Base-by-base conservation (phyloP, 2,329 filamentous ascomycete species). In the Aureobasidium sp. region DNA sequence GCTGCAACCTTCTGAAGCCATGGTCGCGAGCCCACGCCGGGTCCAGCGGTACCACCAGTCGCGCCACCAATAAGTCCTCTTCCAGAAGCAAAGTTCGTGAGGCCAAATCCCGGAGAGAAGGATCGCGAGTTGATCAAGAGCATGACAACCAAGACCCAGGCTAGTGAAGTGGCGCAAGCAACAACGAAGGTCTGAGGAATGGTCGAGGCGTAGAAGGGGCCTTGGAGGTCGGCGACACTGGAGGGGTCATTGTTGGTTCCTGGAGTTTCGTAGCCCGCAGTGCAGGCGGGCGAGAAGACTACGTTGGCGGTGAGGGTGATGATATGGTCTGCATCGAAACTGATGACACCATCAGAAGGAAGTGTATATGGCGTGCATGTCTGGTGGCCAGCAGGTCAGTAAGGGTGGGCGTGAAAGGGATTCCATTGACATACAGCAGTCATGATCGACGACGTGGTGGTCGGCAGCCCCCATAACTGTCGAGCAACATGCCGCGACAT, bases 101-200 rank as follows among this genome's bases (percentile, higher is more conserved):
- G 80, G 5, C 81, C 77, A 26, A 91, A 90, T 60, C 91, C 91
- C 63, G 95, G 86, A 65, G 96, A 87, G 73, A 94, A 96, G 3
- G 94, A 96, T 57, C 93, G 86, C n/a, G 93, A 93, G 0, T 92
- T 96, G 69, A 97, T 92, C 71, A 96, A 85, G 41, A 97, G 85
- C 83, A 97, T 95, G 66, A 96, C 90, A 68, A 97, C 88, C 51
- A 97, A 84, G 72, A 95, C 88, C 76, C 95, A 97, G 53, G 92
- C 88, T 55, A 96, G 87, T 61, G 96, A 88, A 0, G 92, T 97
- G 20, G 91, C 91, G 17, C 92, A 90, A 62, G 92, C 92, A 60
- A 97, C 88, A 50, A 92, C 92, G 72, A 97, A 99, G 69, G 90
- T 88, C 75, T 96, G 92, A 15, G 94, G 93, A 48, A 94, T 93